Base-by-base conservation (phyloP, 495 filamentous ascomycete species). In the Penicillium crystallinum region DNA sequence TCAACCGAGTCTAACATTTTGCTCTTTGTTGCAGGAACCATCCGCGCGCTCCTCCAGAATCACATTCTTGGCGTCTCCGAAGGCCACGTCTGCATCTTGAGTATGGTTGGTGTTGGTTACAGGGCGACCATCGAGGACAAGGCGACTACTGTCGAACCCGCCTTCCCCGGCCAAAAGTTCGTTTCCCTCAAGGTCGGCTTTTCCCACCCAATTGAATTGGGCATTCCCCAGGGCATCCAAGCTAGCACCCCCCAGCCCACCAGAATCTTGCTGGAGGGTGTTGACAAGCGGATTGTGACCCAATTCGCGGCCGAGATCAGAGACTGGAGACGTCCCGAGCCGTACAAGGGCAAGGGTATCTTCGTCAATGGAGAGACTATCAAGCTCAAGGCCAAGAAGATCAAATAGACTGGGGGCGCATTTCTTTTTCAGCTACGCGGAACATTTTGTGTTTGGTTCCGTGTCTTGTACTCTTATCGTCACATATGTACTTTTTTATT, bases 281-380 rank as follows among this genome's bases (percentile, higher is more conserved):
- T 82, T 14, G 82, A 97, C 67, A 91, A 88, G 74, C 81, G 91
- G 57, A 76, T 84, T 37, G 83, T 98, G 54, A 92, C 88, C 74
- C 80, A 87, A 56, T 96, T 97, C 66, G 95, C 93, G 19, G 92
- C 95, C 2, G 77, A 83, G 63, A 92, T 98, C 53, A 75, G 89
- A 51, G 80, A 73, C 63, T 98, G 93, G 93, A 84, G 95, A 69
- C 78, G 75, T 54, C 93, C 93, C 34, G 93, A 98, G 71, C 93
- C 95, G 44, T 98, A 97, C 73, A 98, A 98, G 83, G 93, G 93
- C 47, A 97, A 98, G 83, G 93, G 93, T 63, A 97, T 98, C 56
- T 98, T 97, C 61, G 81, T 97, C 52, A 92, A 96, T 67, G 88
- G 89, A 42, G 92, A 98, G 78, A 97, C 90, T 4, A 96, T 98